phyloP scores from a whole-genome alignment of 2,329 filamentous ascomycete species.

The Stachybotrys elegans region DNA sequence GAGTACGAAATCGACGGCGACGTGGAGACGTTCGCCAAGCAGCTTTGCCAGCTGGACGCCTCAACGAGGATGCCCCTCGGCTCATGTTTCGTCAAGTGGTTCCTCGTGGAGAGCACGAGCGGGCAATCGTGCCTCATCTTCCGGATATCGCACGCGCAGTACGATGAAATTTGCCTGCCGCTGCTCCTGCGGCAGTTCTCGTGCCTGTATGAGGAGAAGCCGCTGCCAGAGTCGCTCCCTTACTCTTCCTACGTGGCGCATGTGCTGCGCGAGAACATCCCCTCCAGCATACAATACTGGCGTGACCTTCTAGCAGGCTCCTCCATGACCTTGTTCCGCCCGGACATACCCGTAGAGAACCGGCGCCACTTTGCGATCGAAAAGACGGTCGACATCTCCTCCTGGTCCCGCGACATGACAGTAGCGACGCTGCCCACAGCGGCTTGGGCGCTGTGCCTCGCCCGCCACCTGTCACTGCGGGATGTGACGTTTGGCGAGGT shows the following conservation, averaged over 20 bases:
- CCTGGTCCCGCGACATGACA: conserved; percentile 50
- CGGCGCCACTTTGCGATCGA: conserved; percentile 36
- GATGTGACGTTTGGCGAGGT: conserved; percentile 65
- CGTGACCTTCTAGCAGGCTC: conserved; percentile 51
- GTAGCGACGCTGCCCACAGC: conserved; percentile 62
- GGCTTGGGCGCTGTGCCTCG: conserved; percentile 60
- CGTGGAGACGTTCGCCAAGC: conserved; percentile 45
- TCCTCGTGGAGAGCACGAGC: conserved; percentile 36
- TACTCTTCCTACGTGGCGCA: conserved; percentile 43
- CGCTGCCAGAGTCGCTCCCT: conserved; percentile 27
- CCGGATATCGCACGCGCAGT: conserved; percentile 64
- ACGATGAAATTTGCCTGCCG: conserved; percentile 63
- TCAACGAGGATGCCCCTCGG: conserved; percentile 51
- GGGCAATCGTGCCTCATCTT: conserved; percentile 43
- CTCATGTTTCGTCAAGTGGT: conserved; percentile 56
- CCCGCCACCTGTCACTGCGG: conserved; percentile 42
- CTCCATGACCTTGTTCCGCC: conserved; percentile 39
- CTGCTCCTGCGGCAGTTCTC: conserved; percentile 57
- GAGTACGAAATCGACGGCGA: conserved; percentile 45
- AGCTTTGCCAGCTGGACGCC: conserved; percentile 51
- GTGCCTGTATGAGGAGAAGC: conserved; percentile 31
- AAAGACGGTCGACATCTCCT: conserved; percentile 38
- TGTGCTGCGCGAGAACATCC: conserved; percentile 32
- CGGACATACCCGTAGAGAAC: conserved; percentile 28
- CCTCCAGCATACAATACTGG: conserved; percentile 57